Base-by-base conservation (phyloP, 345 rosid species). In the thale cress (Arabidopsis thaliana) region DNA sequence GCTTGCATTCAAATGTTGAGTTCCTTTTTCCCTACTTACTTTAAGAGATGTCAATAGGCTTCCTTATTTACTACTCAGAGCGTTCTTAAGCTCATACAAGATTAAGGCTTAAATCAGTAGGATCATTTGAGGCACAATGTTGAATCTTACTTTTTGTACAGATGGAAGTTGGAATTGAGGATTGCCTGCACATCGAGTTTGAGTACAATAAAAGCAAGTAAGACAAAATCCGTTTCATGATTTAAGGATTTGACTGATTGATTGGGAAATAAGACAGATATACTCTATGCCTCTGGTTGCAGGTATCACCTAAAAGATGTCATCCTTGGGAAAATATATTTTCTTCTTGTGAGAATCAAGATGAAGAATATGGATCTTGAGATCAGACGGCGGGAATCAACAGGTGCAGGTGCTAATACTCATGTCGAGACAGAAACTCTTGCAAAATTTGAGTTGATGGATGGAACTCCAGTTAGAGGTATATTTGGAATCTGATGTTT, bases 111-210 rank as follows among this genome's bases (percentile, higher is more conserved):
- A 60, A 45, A 46, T 57, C 65, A 11, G 34, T 73, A 57, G 58
- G 44, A 62, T 14, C 50, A 10, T 9, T n/a, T 33, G 16, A 72
- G 49, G 45, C 62, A 33, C 8, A 55, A 55, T 40, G 51, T 59
- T 30, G 58, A 33, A 33, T 77, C 67, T 66, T 23, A 36, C 72
- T 69, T 64, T n/a, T 71, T 34, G 25, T 80, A 69, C 88, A 96
- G 98, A 91, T 96, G 98, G 99, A 96, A 89, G 98, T 96, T 49
- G 99, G 98, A 73, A 93, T 96, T 67, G 99, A 96, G 84, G 99
- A 91, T 81, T 96, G 97, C 82, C 80, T 96, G 34, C 99, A 96
- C 79, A 96, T 96, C 45, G 99, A 93, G 84, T 96, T 96, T 83
- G 99, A 96, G 87, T 96, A 91, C 86, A 88, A 88, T 55, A 96